These are phyloP conservation scores for Iris macrosiphon DNA, from an alignment of 106 monocot genomes.

Conservation along the genomic window DNA sequence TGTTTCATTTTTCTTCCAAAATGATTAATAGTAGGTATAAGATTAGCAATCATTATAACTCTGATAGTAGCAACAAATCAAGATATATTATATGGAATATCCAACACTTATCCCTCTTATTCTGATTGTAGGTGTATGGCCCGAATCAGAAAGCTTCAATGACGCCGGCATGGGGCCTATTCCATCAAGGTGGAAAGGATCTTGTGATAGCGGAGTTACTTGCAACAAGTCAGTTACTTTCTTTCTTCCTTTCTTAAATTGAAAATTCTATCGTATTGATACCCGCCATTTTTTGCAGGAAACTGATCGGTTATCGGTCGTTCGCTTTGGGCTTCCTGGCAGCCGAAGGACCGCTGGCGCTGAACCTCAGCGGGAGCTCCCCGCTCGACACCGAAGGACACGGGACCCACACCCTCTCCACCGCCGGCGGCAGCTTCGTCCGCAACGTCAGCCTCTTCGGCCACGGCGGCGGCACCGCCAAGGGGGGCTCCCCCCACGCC, in stretches of 20 bases:
- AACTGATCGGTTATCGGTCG: slow-evolving; percentile 21
- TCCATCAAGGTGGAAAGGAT: slow-evolving; percentile 10
- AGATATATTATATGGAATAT: not conserved
- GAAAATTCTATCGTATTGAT: not conserved
- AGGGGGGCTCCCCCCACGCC: slow-evolving; percentile 43
- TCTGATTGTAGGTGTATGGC: slow-evolving; percentile 3
- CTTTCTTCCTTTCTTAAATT: too few species aligned
- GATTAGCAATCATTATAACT: too few species aligned
- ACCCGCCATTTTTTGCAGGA: not conserved
- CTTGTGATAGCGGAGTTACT: not conserved
- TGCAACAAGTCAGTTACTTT: slow-evolving; percentile 36
- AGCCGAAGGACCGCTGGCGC: not conserved
- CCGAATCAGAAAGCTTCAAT: slow-evolving; percentile 7
- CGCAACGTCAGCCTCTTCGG: slow-evolving; percentile 30
- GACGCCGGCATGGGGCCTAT: slow-evolving; percentile 7
- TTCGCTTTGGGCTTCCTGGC: slow-evolving; percentile 13
- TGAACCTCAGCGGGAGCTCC: not conserved
- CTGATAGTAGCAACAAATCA: not conserved
- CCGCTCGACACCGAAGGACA: slow-evolving; percentile 47
- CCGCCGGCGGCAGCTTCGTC: slow-evolving; percentile 37
- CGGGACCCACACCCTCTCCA: slow-evolving; percentile 67
- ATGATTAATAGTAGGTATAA: too few species aligned
- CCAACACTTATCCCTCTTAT: not conserved
- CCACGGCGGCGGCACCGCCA: slow-evolving; percentile 39
- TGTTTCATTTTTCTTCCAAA: too few species aligned